Percentiles rank a stretch among this genome's conserved stretches.
phyloP scores from a whole-genome alignment of 192 early-diverging fungal genomes.

The Rhizoclosmatium sp. region DNA sequence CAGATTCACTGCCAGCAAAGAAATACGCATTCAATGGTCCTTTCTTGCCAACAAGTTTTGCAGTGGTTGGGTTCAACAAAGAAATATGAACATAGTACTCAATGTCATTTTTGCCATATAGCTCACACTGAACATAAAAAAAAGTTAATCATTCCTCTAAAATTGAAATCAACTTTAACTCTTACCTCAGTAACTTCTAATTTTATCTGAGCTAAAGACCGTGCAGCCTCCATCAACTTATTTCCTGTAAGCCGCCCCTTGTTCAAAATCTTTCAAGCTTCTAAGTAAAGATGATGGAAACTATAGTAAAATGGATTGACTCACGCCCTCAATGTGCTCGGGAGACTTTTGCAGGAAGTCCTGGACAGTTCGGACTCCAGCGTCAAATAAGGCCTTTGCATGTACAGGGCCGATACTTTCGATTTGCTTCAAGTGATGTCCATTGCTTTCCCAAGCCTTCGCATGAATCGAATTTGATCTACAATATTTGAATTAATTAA shows the following conservation, averaged over 20 bases:
- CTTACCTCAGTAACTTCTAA: slow-evolving; percentile 45
- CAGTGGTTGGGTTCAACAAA: slow-evolving; percentile 37
- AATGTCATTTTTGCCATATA: slow-evolving; percentile 32
- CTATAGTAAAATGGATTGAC: slow-evolving; percentile 6
- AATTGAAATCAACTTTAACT: neutral
- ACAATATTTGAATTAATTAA: slow-evolving; percentile 3
- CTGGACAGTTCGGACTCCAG: slow-evolving; percentile 54
- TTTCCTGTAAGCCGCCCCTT: slow-evolving; percentile 71
- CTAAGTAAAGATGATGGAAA: neutral
- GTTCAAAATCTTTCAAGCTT: slow-evolving; percentile 45
- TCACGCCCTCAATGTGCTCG: slow-evolving; percentile 60
- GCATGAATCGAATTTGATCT: slow-evolving; percentile 53
- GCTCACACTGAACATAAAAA: slow-evolving; percentile 38
- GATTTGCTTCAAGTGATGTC: slow-evolving; percentile 63
- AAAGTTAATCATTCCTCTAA: neutral
- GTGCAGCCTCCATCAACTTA: slow-evolving; percentile 48
- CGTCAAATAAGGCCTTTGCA: slow-evolving; percentile 53
- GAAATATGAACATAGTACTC: slow-evolving; percentile 42
- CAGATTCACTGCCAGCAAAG: slow-evolving; percentile 35
- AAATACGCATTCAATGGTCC: slow-evolving; percentile 32
- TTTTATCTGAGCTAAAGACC: slow-evolving; percentile 39
- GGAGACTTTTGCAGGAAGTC: slow-evolving; percentile 47
- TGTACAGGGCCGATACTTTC: slow-evolving; percentile 64
- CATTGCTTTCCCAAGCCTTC: slow-evolving; percentile 54
- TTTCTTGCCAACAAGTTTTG: slow-evolving; percentile 38